Evolutionary conservation across 2,329 filamentous ascomycete genomes (phyloP).

Genomic region (Metarhizium rileyi): DNA sequence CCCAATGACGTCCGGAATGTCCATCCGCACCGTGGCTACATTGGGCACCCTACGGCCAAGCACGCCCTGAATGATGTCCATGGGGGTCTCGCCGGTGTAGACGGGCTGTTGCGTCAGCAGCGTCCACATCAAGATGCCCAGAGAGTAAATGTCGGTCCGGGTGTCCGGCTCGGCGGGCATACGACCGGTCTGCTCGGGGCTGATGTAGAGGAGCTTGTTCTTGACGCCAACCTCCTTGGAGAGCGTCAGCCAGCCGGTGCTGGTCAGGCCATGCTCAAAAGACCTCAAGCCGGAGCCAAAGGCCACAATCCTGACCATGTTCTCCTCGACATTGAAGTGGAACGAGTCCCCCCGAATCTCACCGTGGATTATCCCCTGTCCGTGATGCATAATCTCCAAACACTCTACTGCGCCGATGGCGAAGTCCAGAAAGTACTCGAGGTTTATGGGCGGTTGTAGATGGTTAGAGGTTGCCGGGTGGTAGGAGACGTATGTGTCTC

Average conservation of each 20-base stretch:
- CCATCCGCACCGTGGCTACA: constrained; percentile 66
- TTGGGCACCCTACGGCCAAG: constrained; percentile 68
- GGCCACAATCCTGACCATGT: constrained; percentile 67
- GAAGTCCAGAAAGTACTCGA: constrained; percentile 78
- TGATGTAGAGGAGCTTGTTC: constrained; percentile 84
- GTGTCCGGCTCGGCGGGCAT: constrained; percentile 88
- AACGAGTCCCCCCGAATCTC: constrained; percentile 88
- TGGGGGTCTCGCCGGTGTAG: constrained; percentile 68
- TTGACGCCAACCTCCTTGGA: constrained; percentile 79
- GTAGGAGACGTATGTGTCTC: constrained; percentile 38
- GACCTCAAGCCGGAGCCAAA: constrained; percentile 80
- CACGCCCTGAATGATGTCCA: constrained; percentile 88
- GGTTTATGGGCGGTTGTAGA: constrained; percentile 51
- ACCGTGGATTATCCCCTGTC: constrained; percentile 76
- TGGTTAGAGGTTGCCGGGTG: constrained; percentile 31
- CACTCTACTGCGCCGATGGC: constrained; percentile 82
- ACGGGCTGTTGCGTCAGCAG: constrained; percentile 71
- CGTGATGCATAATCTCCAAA: constrained; percentile 83
- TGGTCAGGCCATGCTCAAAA: constrained; percentile 82
- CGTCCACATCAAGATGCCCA: constrained; percentile 84
- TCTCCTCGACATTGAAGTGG: constrained; percentile 65
- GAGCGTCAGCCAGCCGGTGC: constrained; percentile 75
- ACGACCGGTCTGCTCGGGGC: constrained; percentile 87
- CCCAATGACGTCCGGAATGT: constrained; percentile 75
- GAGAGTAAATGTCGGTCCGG: constrained; percentile 85